Evolutionary conservation across 2,329 filamentous ascomycete species (phyloP).

Genomic region (Fusarium odoratissimum): DNA sequence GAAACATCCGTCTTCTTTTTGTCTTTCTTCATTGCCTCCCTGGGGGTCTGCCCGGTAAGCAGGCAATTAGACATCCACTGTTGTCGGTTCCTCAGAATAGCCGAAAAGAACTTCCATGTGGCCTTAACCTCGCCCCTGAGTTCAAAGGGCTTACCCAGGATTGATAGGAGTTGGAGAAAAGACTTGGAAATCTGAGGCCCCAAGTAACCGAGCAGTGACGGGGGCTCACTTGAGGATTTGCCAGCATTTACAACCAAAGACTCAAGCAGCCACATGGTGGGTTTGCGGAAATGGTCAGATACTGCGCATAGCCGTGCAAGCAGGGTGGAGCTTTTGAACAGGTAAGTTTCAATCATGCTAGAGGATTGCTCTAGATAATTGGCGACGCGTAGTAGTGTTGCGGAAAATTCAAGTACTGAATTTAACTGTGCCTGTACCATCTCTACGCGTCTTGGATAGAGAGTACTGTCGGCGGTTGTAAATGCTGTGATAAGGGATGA

Average conservation of each 20-base stretch:
- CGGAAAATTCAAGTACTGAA: slow-evolving; percentile 73
- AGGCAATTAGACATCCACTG: slow-evolving; percentile 97
- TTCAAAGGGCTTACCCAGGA: slow-evolving; percentile 80
- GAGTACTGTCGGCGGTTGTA: slow-evolving; percentile 67
- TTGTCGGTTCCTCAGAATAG: slow-evolving; percentile 88
- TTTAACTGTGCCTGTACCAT: slow-evolving; percentile 72
- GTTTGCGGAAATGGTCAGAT: slow-evolving; percentile 72
- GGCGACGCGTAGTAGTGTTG: slow-evolving; percentile 76
- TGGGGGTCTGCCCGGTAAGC: slow-evolving; percentile 86
- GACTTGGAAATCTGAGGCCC: slow-evolving; percentile 84
- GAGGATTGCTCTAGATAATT: slow-evolving; percentile 71
- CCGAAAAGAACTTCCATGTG: slow-evolving; percentile 88
- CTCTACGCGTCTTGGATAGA: slow-evolving; percentile 66
- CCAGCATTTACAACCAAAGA: slow-evolving; percentile 78
- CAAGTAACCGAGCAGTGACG: slow-evolving; percentile 92
- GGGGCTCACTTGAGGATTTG: slow-evolving; percentile 76
- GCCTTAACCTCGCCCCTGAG: slow-evolving; percentile 72
- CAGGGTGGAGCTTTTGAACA: slow-evolving; percentile 84
- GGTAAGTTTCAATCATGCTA: slow-evolving; percentile 76
- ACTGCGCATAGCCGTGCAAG: slow-evolving; percentile 81
- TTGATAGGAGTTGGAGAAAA: slow-evolving; percentile 82
- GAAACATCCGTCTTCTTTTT: slow-evolving; percentile 62
- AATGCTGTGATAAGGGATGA: slow-evolving; percentile 68
- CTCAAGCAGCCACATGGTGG: slow-evolving; percentile 77
- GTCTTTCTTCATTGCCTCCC: slow-evolving; percentile 73